Evolutionary conservation across 139 green algal species (phyloP).

Genomic region (Gonium pectorale): DNA sequence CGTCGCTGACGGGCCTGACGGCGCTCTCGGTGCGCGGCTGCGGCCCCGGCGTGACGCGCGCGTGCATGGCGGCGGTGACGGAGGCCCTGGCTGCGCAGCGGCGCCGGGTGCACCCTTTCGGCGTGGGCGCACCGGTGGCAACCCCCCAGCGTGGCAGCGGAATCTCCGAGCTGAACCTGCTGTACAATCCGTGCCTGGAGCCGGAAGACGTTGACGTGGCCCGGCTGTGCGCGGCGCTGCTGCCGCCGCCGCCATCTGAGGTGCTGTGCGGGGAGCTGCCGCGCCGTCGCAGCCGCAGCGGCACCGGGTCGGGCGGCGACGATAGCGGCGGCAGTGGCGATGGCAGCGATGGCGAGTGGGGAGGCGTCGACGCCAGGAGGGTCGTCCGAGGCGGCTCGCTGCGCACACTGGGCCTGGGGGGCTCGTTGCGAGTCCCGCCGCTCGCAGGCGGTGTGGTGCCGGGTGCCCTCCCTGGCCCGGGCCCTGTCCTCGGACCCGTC

Average conservation of each 20-base stretch:
- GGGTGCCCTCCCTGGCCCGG: too few species aligned
- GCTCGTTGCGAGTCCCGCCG: neutral
- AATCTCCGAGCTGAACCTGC: constrained; percentile 20
- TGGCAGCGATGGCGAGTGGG: neutral
- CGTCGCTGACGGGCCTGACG: constrained; percentile 26
- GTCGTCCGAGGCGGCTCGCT: too few species aligned
- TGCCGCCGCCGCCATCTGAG: neutral
- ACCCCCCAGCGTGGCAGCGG: neutral
- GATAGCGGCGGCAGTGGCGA: neutral
- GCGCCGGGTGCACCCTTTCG: neutral
- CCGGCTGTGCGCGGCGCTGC: constrained; percentile 9
- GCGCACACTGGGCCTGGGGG: constrained; percentile 5
- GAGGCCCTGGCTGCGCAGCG: neutral
- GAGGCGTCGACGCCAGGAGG: too few species aligned
- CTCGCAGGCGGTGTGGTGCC: neutral
- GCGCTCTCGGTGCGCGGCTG: constrained; percentile 13
- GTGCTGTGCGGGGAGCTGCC: neutral
- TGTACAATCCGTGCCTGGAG: constrained; percentile 41
- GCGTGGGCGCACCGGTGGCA: neutral
- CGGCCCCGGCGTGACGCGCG: constrained; percentile 27
- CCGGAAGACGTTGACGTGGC: constrained; percentile 1
- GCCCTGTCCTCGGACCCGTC: too few species aligned
- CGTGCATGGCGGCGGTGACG: constrained; percentile 13
- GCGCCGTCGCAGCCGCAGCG: neutral
- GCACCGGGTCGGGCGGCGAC: neutral